Percentiles rank a stretch among this genome's conserved stretches.
These are phyloP conservation scores for Populus hybrid DNA, from an alignment of 441 rosid species.

Conservation along the genomic window DNA sequence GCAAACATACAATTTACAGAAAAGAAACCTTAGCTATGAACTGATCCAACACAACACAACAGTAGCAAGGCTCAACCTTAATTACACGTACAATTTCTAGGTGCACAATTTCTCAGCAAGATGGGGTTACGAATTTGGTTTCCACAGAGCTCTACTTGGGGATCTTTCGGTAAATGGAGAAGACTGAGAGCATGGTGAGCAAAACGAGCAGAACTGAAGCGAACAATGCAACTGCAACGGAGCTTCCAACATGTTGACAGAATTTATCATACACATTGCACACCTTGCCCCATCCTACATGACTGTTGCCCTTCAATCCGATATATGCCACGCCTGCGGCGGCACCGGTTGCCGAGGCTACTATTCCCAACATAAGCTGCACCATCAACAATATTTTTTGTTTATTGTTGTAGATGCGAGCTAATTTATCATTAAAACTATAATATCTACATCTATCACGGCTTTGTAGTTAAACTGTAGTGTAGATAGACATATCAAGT, in stretches of 20 bases:
- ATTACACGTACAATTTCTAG: too few species aligned
- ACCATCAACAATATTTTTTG: not conserved
- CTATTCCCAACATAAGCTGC: constrained; percentile 70
- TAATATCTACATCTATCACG: too few species aligned
- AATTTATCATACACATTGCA: constrained; percentile 62
- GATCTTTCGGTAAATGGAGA: constrained; percentile 44
- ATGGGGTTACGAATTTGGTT: not conserved
- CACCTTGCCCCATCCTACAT: constrained; percentile 47
- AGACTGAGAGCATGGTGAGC: constrained; percentile 46
- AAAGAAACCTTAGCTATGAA: too few species aligned
- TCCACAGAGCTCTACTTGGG: constrained; percentile 25
- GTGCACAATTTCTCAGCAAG: not conserved
- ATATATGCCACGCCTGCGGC: constrained; percentile 68
- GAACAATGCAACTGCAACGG: constrained; percentile 45
- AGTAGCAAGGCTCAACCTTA: not conserved
- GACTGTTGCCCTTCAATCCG: constrained; percentile 64
- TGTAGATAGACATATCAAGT: too few species aligned
- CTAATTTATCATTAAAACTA: not conserved
- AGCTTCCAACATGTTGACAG: constrained; percentile 53
- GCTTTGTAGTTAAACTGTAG: too few species aligned
- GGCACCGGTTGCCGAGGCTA: constrained; percentile 75
- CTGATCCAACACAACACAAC: too few species aligned
- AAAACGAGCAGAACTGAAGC: constrained; percentile 57
- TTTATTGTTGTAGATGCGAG: not conserved
- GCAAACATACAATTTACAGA: not conserved